These are phyloP conservation scores for Hapsidospora chrysogenum DNA, from an alignment of 495 filamentous ascomycete species.

Conservation along the genomic window DNA sequence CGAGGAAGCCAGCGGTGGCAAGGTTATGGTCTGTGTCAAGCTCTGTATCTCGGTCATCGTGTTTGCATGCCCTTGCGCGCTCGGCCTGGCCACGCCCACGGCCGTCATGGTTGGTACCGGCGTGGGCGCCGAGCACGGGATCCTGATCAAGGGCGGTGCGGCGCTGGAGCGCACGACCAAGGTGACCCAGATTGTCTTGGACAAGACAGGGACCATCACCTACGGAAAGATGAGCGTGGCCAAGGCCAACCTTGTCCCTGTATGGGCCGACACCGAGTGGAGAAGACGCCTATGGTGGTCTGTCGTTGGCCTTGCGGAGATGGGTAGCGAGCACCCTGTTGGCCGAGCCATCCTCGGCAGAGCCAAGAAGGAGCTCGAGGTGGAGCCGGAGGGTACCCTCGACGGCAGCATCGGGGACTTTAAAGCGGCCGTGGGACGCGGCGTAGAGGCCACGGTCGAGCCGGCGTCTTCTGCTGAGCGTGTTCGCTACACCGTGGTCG, in stretches of 20 bases:
- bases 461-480: conserved; percentile 49
- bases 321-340: conserved; percentile 88
- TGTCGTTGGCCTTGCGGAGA: conserved; percentile 81
- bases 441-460: conserved; percentile 68
- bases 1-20: conserved; percentile 65
- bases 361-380: conserved; percentile 54
- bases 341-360: conserved; percentile 64
- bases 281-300: conserved; percentile 79
- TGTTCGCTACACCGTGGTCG: conserved; percentile 55
- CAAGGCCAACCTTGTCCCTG: conserved; percentile 41
- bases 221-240: conserved; percentile 88
- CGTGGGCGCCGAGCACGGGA: conserved; percentile 90
- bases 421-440: conserved; percentile 66
- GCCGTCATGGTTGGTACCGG: conserved; percentile 98
- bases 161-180: conserved; percentile 86
- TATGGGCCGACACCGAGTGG: conserved; percentile 54
- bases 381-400: conserved; percentile 50
- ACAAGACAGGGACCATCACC: conserved; percentile 96
- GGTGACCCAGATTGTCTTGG: conserved; percentile 87
- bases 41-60: conserved; percentile 98
- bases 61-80: conserved; percentile 91
- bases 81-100: conserved; percentile 87
- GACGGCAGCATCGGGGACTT: conserved; percentile 78
- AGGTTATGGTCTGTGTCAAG: conserved; percentile 91
- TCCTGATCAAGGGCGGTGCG: conserved; percentile 90